Evolutionary conservation across 331 rosid species (phyloP).

Genomic region (Cydonia oblonga): DNA sequence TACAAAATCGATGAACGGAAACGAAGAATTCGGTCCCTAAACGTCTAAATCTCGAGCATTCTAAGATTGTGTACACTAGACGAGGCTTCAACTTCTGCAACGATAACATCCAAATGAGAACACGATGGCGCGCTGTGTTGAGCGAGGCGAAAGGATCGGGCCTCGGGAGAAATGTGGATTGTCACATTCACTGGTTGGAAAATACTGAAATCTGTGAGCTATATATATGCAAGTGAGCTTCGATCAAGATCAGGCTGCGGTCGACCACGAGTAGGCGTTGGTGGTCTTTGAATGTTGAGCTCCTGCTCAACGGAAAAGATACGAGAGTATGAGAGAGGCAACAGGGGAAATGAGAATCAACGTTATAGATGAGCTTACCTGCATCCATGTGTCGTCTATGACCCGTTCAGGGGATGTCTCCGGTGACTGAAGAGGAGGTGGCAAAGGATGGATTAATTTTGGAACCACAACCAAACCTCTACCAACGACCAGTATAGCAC

Average conservation of each 20-base stretch:
- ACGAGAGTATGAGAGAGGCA: not conserved
- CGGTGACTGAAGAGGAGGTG: slow-evolving; percentile 95
- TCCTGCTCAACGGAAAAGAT: slow-evolving; percentile 38
- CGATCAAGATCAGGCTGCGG: slow-evolving; percentile 98
- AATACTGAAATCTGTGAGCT: slow-evolving; percentile 8
- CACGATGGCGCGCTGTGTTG: not conserved
- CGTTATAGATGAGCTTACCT: slow-evolving; percentile 34
- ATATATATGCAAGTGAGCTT: slow-evolving; percentile 92
- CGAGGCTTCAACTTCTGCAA: slow-evolving; percentile 24
- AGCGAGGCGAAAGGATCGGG: not conserved
- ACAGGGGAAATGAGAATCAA: not conserved
- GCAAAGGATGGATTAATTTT: slow-evolving; percentile 89
- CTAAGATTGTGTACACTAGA: slow-evolving; percentile 32
- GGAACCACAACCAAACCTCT: slow-evolving; percentile 99
- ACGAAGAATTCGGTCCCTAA: slow-evolving; percentile 12
- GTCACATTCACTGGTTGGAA: slow-evolving; percentile 10
- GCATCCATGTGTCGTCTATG: slow-evolving; percentile 94
- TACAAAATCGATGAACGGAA: slow-evolving; percentile 17
- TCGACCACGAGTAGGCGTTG: slow-evolving; percentile 97
- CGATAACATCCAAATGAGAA: slow-evolving; percentile 8
- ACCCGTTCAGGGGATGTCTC: slow-evolving; percentile 92
- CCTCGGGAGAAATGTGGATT: slow-evolving; percentile 13
- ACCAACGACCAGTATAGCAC: slow-evolving; percentile 92
- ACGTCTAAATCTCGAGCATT: slow-evolving; percentile 14
- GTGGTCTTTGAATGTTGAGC: slow-evolving; percentile 96